Percentiles rank a stretch among this genome's conserved stretches.
phyloP scores from a whole-genome alignment of 2,329 filamentous ascomycete genomes.

The Cytospora piceae region DNA sequence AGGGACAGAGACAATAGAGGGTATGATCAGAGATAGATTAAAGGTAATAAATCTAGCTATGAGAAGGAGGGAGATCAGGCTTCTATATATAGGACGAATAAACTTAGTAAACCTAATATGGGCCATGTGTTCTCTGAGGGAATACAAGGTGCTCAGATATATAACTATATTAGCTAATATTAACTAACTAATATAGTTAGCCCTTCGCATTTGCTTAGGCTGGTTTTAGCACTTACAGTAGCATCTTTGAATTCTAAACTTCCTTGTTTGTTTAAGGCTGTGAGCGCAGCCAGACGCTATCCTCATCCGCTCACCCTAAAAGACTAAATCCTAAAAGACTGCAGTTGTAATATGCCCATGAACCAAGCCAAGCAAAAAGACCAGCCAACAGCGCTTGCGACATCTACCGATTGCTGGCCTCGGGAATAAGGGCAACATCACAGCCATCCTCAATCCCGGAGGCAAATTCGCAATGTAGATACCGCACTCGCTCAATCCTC shows the following conservation, averaged over 20 bases:
- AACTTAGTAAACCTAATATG: no score
- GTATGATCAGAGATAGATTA: no score
- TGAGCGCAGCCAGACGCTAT: background rate
- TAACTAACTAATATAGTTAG: no score
- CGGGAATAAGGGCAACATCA: background rate
- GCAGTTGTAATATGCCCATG: background rate
- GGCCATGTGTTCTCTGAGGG: no score
- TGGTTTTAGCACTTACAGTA: no score
- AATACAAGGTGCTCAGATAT: no score
- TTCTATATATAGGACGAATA: no score
- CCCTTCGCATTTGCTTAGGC: no score
- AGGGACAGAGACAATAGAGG: no score
- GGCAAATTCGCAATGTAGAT: background rate
- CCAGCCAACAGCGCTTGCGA: background rate
- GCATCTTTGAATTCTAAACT: background rate
- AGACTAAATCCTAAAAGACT: background rate
- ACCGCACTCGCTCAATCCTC: constrained; percentile 47
- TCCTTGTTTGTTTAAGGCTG: background rate
- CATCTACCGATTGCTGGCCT: background rate
- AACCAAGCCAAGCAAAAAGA: background rate
- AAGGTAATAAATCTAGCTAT: no score
- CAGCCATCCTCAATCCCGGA: background rate
- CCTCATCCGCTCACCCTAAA: background rate
- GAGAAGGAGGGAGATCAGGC: no score
- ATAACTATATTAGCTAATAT: no score